These are phyloP conservation scores for Arthrocladium fulminans DNA, from an alignment of 2,329 filamentous ascomycete species.

Conservation along the genomic window DNA sequence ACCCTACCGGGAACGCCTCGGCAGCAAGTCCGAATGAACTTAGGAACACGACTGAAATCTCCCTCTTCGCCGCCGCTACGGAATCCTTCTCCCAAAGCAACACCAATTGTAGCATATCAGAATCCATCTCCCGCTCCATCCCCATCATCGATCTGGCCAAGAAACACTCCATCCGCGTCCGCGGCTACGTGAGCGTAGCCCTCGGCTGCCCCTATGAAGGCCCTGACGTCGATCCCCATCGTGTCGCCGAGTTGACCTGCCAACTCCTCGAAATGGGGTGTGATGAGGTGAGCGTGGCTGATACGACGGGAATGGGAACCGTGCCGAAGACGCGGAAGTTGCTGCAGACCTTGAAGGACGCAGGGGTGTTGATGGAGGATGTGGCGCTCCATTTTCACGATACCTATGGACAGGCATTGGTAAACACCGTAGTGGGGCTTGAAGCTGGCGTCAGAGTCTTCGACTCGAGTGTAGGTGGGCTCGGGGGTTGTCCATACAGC, in stretches of 20 bases:
- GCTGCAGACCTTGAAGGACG: constrained; percentile 49
- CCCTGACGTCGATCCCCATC: constrained; percentile 50
- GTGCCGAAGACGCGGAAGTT: constrained; percentile 51
- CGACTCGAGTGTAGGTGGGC: constrained; percentile 54
- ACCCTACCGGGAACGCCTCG: constrained; percentile 12
- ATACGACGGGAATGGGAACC: constrained; percentile 61
- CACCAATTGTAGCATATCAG: constrained; percentile 56
- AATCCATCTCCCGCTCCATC: constrained; percentile 51
- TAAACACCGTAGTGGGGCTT: constrained; percentile 54
- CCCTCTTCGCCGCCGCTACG: constrained; percentile 57
- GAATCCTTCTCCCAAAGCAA: constrained; percentile 57
- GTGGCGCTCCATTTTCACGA: constrained; percentile 59
- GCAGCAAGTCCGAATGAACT: constrained; percentile 25
- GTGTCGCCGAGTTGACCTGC: constrained; percentile 53
- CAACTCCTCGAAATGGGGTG: constrained; percentile 56
- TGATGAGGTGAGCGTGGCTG: constrained; percentile 56
- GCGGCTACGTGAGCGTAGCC: constrained; percentile 57
- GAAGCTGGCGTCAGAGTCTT: constrained; percentile 57
- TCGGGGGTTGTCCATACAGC: constrained; percentile 57
- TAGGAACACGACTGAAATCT: constrained; percentile 45
- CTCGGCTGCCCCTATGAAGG: constrained; percentile 60
- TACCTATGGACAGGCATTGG: constrained; percentile 56
- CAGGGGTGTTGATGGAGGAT: constrained; percentile 51
- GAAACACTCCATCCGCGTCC: constrained; percentile 47
- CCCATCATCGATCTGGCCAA: constrained; percentile 51